Evolutionary conservation across 176 grass and related monocot genomes (phyloP), one percentile per base, ranked within the genome.

Genomic region (Chrysopogon serrulatus): DNA sequence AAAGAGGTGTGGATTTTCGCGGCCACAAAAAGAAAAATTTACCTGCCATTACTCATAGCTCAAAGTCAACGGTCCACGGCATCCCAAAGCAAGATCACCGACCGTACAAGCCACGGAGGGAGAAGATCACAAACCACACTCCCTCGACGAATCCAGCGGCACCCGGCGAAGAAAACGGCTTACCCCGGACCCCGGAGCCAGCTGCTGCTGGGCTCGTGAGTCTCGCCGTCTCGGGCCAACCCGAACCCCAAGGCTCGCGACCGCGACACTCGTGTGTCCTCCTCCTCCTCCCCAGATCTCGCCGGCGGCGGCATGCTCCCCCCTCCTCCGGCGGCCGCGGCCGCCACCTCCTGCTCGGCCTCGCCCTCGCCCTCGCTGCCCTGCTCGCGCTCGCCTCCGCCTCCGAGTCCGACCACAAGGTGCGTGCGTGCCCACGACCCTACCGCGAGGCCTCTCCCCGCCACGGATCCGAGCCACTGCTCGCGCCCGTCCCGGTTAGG

Each of bases 351-450:
- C 63, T 44, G 44, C 45, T 74, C 69, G 24, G 31, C 68, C 13
- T 76, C 75, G 65, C 61, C 45, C 63, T 87, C 71, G 44, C 75
- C 27, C 11, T 68, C 78, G 71, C 73, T 5, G 45, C 83, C 32
- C 27, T 82, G 30, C 76, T 83, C 69, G 8, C 28, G 33, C 56
- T 43, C 63, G 91, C 77, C 41, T 77, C 72, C 72, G 92, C 92
- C 77, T 94, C 92, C 42, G 92, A 94, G 74, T 76, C 78, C 16
- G 88, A 93, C 63, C 91, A 93, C 85, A 88, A 85, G 92, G 89
- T 94, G 42, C 64, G 89, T 94, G 42, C 64, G 86, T n/a, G 17
- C 60, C 8, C 11, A 23, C 4, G 53, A n/a, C 53, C 21, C 8
- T 56, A 10, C 53, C 53, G 2, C 53, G 53, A 7, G 21, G 53